Base-by-base conservation (phyloP, 208 protist species). In the Angomonas deanei region DNA sequence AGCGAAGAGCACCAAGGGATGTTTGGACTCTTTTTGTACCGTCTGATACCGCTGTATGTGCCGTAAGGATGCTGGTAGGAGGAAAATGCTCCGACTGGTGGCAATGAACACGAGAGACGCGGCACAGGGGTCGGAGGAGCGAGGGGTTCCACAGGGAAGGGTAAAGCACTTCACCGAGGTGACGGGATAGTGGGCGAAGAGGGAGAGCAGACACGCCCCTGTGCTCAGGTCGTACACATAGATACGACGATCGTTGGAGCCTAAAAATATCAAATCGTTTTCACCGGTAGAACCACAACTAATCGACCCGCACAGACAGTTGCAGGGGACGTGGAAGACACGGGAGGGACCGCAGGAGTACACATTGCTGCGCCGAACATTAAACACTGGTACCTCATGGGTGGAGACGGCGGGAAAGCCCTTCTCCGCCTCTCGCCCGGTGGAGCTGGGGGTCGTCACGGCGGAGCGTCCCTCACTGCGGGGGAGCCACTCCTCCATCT, bases 251-350 rank as follows among this genome's bases (percentile, higher is more conserved):
- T 96, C 87, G 30, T 77, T 79, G 19, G 85, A 91, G 38, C 86
- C 89, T 26, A 93, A 74, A 58, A 91, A 91, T 42, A 96, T 24
- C 55, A 61, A 31, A 19, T 79, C 56, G 47, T 72, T 66, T 30
- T 52, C 48, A 21, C 54, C 75, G 24, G 61, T 61, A 11, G 58
- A 38, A 1, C 82, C 80, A 2, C 56, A 63, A 4, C 61, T 61
- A 0, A 96, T 64, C 60, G 84, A 79, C 0, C 80, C 90, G 42
- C 86, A 92, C 17, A 80, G 63, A 61, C 86, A 92, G 70, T 96
- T 96, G 26, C 85, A 77, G 6, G 78, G 70, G 23, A 96, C 70
- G 72, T 80, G 72, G 65, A 96, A 96, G 36, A 82, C 73, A 26
- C 58, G 27, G 62, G 64, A 8, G 62, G 64, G 23, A 19, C 10